Base-by-base conservation (phyloP, 2,329 filamentous ascomycete genomes). In the Xylogone sp. region DNA sequence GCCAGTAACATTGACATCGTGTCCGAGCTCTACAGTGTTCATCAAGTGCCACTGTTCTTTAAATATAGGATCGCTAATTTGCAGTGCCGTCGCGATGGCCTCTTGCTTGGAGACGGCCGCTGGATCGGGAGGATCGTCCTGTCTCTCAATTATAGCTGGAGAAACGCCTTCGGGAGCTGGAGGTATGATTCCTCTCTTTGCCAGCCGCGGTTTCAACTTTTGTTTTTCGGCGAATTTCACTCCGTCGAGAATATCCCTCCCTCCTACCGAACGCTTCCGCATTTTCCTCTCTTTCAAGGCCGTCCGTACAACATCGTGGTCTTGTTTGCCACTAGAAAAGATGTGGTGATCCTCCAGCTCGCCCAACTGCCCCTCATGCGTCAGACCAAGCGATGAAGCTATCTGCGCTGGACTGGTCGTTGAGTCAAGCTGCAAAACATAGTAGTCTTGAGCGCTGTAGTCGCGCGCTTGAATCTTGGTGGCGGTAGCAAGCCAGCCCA, bases 1-100 rank as follows among this genome's bases (percentile, higher is more conserved):
- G 12, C 86, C 90, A 0, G 91, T 96, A n/a, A 97, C 91, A 63
- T 99, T 99, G 64, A 99, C 81, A 67, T 99, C 94, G 70, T 97
- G 89, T 5, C 92, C 93, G 1, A 83, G 67, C 61, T 96, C 84
- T 5, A 87, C 67, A 0, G 87, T 77, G 67, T 99, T 99, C 74
- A 88, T 86, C 45, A 99, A 75, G 77, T 99, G 94, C 94, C 94
- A 99, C 71, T 99, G 94, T 51, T 95, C 87, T 42, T 81, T 77
- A 71, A 97, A 99, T 48, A 96, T 96, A 18, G 94, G 94, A 64
- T 99, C 94, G 27, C 75, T 69, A 57, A 99, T 97, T 13, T 77
- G 75, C n/a, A 99, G 76, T 2, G 76, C 73, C 47, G 76, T 69
- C 59, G 84, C 84, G 45, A 95, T 73, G 4, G 78, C 69, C 46